Base-by-base conservation (phyloP, 2,329 filamentous ascomycete species). In the Beauveria scarabaeidicola region DNA sequence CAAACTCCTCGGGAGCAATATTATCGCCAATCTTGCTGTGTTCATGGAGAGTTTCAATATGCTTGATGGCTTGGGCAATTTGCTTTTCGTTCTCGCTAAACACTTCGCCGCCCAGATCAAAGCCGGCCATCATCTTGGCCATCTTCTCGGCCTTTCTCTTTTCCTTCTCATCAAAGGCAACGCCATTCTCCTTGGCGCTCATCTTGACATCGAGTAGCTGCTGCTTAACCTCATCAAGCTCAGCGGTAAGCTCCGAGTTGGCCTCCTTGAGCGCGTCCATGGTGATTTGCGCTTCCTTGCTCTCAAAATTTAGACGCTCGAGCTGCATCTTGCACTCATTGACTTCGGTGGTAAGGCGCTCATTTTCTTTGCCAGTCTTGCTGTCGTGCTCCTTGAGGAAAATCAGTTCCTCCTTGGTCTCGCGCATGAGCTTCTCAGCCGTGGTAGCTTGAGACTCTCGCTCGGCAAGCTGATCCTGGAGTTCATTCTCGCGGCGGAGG, bases 51-150 rank as follows among this genome's bases (percentile, higher is more conserved):
- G 82, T 78, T 66, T 96, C 91, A 32, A 97, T 80, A 67, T 90
- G 87, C 66, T 91, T 85, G 66, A 97, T 93, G 63, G 91, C 87
- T 63, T 89, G 85, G 61, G 89, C 85, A 61, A 99, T 90, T 54
- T 85, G 87, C 64, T 87, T 84, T 73, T 99, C 94, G 67, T 96
- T 96, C 61, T 94, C 89, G 66, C 91, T 96, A 72, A 97, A 96
- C 36, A 95, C 87, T 61, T 97, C 92, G 52, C 89, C 88, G 48
- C 91, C 93, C 38, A 99, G 83, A 69, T 99, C 93, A 68, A 99
- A 97, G 3, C 93, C 91, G 61, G 94, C 94, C 93, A 99, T 97
- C 94, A 99, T 99, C 81, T 97, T 90, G 47, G 94, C 94, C 94
- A 99, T 99, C 76, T 95, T 94, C 77, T 99, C 94, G 1, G 92